Evolutionary conservation across 2,329 filamentous ascomycete genomes (phyloP).

Genomic region (Helotiales sp.): DNA sequence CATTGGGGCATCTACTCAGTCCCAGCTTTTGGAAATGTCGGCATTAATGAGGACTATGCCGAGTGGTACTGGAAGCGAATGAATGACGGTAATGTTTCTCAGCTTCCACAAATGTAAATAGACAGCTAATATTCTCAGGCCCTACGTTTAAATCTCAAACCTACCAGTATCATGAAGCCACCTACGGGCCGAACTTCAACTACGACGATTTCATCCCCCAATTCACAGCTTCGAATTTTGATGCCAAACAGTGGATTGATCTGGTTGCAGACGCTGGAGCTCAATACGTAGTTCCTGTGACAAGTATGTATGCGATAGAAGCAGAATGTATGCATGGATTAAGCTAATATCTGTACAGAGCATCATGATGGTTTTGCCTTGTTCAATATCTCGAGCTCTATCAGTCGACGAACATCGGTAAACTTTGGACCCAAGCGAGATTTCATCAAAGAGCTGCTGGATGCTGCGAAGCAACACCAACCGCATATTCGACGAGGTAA

Average conservation of each 20-base stretch:
- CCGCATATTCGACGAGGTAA: conserved; percentile 11
- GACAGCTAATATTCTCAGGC: not conserved
- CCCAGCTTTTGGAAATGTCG: conserved; percentile 55
- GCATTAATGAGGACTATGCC: conserved; percentile 24
- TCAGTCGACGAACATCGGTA: conserved; percentile 10
- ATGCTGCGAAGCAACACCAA: conserved; percentile 10
- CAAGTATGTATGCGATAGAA: conserved; percentile 6
- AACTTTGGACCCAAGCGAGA: conserved; percentile 10
- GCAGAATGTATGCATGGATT: not conserved
- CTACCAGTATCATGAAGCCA: conserved; percentile 52
- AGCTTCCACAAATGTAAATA: not conserved
- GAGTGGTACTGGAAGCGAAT: conserved; percentile 54
- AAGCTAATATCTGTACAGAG: conserved; percentile 37
- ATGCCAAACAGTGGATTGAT: conserved; percentile 58
- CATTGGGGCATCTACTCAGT: conserved; percentile 62
- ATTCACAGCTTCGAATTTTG: conserved; percentile 55
- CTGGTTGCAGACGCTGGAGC: conserved; percentile 56
- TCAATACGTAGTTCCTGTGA: conserved; percentile 48
- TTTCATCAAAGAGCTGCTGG: conserved; percentile 11
- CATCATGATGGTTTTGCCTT: conserved; percentile 52
- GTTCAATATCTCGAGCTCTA: conserved; percentile 9
- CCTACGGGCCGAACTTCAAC: conserved; percentile 54
- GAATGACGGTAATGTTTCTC: not conserved
- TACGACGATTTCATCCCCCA: conserved; percentile 61
- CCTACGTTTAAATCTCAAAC: conserved; percentile 14